phyloP scores from a whole-genome alignment of 805 yeast genomes.

The Sugiyamaella boreocaroliniensis region DNA sequence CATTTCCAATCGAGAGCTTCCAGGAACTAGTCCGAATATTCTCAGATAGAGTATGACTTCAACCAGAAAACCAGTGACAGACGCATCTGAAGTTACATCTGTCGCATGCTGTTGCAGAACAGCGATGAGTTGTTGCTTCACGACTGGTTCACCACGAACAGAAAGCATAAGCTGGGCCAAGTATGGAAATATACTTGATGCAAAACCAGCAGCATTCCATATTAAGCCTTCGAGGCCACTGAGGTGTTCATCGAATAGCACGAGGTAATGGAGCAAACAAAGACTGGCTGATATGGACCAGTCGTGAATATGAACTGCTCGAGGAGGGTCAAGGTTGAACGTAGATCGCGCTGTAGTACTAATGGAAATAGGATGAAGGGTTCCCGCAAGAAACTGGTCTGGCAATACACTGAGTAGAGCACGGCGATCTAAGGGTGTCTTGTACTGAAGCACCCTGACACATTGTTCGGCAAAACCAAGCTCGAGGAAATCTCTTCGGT shows the following conservation, averaged over 20 bases:
- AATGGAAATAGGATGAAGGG: neutral
- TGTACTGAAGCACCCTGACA: neutral
- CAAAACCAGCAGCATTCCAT: neutral
- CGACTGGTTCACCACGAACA: neutral
- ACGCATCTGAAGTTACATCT: neutral
- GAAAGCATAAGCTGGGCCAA: neutral
- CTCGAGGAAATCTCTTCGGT: slow-evolving; percentile 4
- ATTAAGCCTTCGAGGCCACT: neutral
- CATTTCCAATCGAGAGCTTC: slow-evolving; percentile 22
- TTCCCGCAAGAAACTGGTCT: neutral
- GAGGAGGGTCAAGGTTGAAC: neutral
- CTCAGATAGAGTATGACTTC: slow-evolving; percentile 13
- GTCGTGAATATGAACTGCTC: neutral
- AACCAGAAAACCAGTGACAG: slow-evolving; percentile 9
- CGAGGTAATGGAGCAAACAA: neutral
- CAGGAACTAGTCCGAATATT: slow-evolving; percentile 2
- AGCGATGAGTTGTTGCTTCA: neutral
- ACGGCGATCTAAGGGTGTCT: neutral
- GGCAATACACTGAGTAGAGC: neutral
- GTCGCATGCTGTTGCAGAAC: neutral
- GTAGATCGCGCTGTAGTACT: neutral
- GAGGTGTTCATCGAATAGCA: neutral
- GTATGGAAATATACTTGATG: neutral
- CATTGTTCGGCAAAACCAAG: slow-evolving; percentile 4
- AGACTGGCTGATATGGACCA: neutral